A percentile compares a stretch with the other conserved stretches of the same genome.
Evolutionary conservation across 148 eudicot species (phyloP).

Genomic region (Vaccinium darrowii): DNA sequence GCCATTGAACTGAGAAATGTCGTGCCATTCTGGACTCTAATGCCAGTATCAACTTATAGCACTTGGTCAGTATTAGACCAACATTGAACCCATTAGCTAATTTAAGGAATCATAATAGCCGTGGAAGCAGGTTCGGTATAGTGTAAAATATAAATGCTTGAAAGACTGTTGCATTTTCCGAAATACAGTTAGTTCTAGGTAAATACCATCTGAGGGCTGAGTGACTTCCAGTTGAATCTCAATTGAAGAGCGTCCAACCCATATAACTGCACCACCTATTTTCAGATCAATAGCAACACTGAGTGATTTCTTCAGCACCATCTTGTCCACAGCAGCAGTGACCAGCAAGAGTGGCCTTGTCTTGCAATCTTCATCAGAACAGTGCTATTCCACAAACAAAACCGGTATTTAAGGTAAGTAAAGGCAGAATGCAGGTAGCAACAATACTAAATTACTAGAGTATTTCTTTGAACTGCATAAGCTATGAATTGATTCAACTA

Average conservation of each 20-base stretch:
- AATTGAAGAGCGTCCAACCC: slow-evolving; percentile 92
- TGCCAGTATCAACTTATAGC: neutral
- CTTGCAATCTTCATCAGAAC: slow-evolving; percentile 78
- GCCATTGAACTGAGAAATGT: neutral
- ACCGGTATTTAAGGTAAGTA: neutral
- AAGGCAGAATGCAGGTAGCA: neutral
- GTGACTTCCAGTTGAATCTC: slow-evolving; percentile 91
- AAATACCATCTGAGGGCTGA: slow-evolving; percentile 62
- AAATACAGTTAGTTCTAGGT: neutral
- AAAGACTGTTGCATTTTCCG: neutral
- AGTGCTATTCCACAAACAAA: slow-evolving; percentile 60
- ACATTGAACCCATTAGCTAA: neutral
- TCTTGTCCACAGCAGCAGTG: slow-evolving; percentile 94
- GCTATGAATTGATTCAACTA: neutral
- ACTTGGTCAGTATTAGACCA: neutral
- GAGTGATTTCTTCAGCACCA: slow-evolving; percentile 79
- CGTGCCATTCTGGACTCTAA: neutral
- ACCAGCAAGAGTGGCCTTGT: slow-evolving; percentile 89
- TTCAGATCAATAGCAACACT: slow-evolving; percentile 76
- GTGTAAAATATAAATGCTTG: neutral
- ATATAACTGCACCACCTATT: slow-evolving; percentile 82
- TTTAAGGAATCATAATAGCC: neutral
- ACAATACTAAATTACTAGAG: neutral
- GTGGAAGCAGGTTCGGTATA: neutral
- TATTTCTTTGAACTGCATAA: neutral